Evolutionary conservation across 2,329 filamentous ascomycete genomes (phyloP).

Genomic region (Trichoderma sp.): DNA sequence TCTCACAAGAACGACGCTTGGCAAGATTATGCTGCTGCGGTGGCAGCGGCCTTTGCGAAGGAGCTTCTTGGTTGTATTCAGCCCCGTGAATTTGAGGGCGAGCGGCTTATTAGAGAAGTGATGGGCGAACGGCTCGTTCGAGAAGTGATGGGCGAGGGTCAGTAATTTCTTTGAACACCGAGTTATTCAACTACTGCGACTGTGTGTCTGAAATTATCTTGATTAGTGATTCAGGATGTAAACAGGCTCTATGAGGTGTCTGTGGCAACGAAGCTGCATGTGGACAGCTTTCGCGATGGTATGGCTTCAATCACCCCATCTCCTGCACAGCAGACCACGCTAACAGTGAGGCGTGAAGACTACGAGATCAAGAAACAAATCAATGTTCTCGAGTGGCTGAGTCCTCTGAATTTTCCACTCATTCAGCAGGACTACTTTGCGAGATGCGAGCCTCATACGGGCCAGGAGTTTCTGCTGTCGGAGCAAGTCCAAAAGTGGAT

Average conservation of each 20-base stretch:
- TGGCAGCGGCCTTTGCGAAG: conserved; percentile 37
- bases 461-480: neutral
- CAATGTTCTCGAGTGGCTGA: neutral
- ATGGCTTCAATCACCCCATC: neutral
- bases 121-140: neutral
- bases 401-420: neutral
- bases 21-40: conserved; percentile 41
- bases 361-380: neutral
- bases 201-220: neutral
- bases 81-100: neutral
- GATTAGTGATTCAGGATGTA: neutral
- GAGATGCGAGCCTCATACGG: neutral
- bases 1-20: conserved; percentile 44
- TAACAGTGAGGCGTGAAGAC: neutral
- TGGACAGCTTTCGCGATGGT: neutral
- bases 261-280: neutral
- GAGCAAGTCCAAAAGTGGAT: neutral
- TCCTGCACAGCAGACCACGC: too few species aligned
- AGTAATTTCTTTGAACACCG: neutral
- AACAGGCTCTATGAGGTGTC: neutral
- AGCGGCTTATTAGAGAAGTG: neutral
- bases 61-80: conserved; percentile 29
- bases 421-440: neutral
- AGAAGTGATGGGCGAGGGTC: neutral
- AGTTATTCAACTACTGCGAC: neutral